A percentile compares a stretch with the other conserved stretches of the same genome.
phyloP scores from a whole-genome alignment of 805 yeast genomes.

The Pichia scutulata region DNA sequence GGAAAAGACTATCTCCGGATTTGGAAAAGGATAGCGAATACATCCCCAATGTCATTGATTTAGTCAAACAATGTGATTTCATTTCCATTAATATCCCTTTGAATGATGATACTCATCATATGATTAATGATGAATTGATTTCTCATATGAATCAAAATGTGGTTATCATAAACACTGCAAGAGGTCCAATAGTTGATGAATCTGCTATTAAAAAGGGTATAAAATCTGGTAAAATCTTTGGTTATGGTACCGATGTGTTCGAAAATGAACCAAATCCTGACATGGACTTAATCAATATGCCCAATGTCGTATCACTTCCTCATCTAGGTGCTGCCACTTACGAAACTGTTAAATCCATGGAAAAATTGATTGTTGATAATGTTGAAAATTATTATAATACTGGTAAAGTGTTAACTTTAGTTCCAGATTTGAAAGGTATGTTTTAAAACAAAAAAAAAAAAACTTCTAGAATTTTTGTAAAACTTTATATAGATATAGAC shows the following conservation, averaged over 20 bases:
- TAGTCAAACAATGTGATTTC: constrained; percentile 57
- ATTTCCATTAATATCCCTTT: constrained; percentile 73
- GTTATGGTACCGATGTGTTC: constrained; percentile 70
- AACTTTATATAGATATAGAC: too few species aligned
- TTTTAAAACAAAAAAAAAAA: too few species aligned
- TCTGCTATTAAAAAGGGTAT: constrained; percentile 46
- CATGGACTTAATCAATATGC: constrained; percentile 49
- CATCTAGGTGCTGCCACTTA: constrained; percentile 80
- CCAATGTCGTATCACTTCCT: constrained; percentile 74
- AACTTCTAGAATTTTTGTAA: too few species aligned
- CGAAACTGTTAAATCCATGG: constrained; percentile 77
- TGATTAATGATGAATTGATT: constrained; percentile 54
- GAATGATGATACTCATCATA: constrained; percentile 62
- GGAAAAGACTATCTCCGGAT: constrained; percentile 50
- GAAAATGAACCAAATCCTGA: constrained; percentile 67
- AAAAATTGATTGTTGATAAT: constrained; percentile 65
- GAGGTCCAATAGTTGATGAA: constrained; percentile 81
- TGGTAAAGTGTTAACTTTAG: constrained; percentile 66
- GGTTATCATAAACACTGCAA: constrained; percentile 76
- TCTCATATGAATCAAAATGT: constrained; percentile 72
- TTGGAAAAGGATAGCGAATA: constrained; percentile 64
- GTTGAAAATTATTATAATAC: constrained; percentile 45
- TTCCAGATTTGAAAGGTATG: constrained; percentile 56
- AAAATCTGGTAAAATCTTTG: constrained; percentile 56
- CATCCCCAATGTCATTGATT: constrained; percentile 57